phyloP scores from a whole-genome alignment of 345 rosid genomes.

The Moricandia moricandioides region DNA sequence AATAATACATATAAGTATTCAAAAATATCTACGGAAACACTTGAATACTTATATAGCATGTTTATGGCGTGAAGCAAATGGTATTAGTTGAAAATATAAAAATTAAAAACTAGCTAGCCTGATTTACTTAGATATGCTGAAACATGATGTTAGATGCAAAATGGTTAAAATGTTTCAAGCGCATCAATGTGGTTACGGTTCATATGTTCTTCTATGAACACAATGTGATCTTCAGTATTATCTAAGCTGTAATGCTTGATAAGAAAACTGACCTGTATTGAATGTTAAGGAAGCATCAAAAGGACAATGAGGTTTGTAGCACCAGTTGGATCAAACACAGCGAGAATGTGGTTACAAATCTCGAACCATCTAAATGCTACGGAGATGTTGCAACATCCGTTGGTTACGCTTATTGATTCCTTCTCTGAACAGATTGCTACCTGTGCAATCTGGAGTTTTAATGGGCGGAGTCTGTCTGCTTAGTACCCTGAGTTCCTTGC shows the following conservation, averaged over 20 bases:
- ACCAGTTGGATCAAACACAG: constrained; percentile 6
- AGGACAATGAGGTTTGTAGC: not conserved
- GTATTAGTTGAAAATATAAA: not conserved
- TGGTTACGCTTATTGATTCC: constrained; percentile 68
- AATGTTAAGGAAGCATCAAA: not conserved
- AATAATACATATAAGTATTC: not conserved
- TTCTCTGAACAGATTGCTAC: constrained; percentile 57
- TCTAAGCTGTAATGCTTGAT: not conserved
- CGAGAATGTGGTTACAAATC: constrained; percentile 7
- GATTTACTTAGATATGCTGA: not conserved
- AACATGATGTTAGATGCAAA: not conserved
- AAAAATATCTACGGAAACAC: constrained; percentile 13
- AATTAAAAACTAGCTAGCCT: not conserved
- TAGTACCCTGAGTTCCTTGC: constrained; percentile 42
- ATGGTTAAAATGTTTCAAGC: not conserved
- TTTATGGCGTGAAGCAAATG: not conserved
- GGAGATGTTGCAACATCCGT: constrained; percentile 40
- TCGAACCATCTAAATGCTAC: constrained; percentile 17
- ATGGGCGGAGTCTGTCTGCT: constrained; percentile 26
- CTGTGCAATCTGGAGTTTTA: constrained; percentile 33
- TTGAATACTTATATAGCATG: not conserved
- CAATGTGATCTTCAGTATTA: not conserved
- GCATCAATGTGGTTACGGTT: not conserved
- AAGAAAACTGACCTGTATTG: constrained; percentile 1
- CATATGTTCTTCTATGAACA: not conserved